phyloP scores from a whole-genome alignment of 164 flowering plant species.

The Aristolochia fimbriata region DNA sequence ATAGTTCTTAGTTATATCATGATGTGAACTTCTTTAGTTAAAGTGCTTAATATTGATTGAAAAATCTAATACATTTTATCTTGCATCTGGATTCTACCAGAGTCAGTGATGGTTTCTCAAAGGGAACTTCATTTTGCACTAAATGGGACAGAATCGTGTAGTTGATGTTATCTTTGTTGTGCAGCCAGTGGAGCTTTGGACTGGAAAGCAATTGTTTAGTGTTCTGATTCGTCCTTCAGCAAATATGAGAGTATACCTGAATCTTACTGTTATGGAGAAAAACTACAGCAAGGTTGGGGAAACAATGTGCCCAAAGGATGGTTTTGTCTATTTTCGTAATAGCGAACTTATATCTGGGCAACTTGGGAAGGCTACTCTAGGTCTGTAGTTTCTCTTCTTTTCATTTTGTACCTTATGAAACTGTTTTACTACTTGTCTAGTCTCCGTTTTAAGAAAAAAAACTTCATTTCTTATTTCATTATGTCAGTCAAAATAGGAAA shows the following conservation, averaged over 20 bases:
- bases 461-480: background rate
- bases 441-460: too few relatives aligned
- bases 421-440: background rate
- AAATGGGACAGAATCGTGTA: too few relatives aligned
- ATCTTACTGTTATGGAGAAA: constrained; percentile 68
- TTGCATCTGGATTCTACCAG: too few relatives aligned
- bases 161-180: constrained; percentile 3
- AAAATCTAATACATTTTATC: too few relatives aligned
- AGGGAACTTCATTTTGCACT: too few relatives aligned
- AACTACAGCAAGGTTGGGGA: constrained; percentile 37
- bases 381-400: constrained; percentile 20
- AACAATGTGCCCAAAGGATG: constrained; percentile 88
- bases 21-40: too few relatives aligned
- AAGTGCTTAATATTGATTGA: too few relatives aligned
- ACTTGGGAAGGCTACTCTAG: constrained; percentile 91
- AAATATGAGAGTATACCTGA: constrained; percentile 61
- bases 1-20: too few relatives aligned
- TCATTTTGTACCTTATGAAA: background rate
- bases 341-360: constrained; percentile 92
- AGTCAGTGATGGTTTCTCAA: too few relatives aligned
- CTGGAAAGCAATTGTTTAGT: constrained; percentile 85
- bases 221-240: constrained; percentile 80
- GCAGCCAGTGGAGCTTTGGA: constrained; percentile 98
- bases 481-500: too few relatives aligned
- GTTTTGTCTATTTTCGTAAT: constrained; percentile 86